phyloP scores from a whole-genome alignment of 768 basidiomycete genomes.

The Udeniomyces megalosporus region DNA sequence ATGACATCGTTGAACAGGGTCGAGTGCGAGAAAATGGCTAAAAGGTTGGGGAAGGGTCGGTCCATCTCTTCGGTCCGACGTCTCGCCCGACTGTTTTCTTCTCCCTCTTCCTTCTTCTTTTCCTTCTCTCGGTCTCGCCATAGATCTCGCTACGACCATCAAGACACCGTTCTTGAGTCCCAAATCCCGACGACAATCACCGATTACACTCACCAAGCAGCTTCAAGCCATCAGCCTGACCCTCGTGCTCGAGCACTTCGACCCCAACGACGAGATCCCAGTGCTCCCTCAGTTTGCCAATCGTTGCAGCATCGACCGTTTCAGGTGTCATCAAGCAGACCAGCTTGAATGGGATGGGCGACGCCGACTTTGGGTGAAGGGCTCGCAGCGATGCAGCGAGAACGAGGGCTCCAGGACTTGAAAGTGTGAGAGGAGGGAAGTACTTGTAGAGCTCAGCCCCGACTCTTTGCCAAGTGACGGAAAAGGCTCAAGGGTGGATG shows the following conservation, averaged over 20 bases:
- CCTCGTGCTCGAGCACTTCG: constrained; percentile 53
- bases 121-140: too few relatives aligned
- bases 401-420: constrained; percentile 62
- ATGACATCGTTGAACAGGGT: background rate
- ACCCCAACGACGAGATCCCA: constrained; percentile 83
- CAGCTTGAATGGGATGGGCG: constrained; percentile 48
- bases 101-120: too few relatives aligned
- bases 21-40: background rate
- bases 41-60: background rate
- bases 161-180: too few relatives aligned
- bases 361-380: constrained; percentile 50
- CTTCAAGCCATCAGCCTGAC: constrained; percentile 49
- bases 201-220: constrained; percentile 53
- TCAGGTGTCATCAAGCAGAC: constrained; percentile 91
- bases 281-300: constrained; percentile 59
- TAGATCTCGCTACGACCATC: too few relatives aligned
- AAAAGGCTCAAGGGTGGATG: too few relatives aligned
- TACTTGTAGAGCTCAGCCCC: too few relatives aligned
- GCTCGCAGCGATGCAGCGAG: constrained; percentile 71
- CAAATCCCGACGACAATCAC: too few relatives aligned
- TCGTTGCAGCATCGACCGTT: constrained; percentile 64
- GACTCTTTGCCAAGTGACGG: too few relatives aligned
- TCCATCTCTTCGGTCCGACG: too few relatives aligned
- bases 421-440: background rate
- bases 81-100: too few relatives aligned